Evolutionary conservation across 2,329 filamentous ascomycete species (phyloP).

Genomic region (Exophiala sp.): DNA sequence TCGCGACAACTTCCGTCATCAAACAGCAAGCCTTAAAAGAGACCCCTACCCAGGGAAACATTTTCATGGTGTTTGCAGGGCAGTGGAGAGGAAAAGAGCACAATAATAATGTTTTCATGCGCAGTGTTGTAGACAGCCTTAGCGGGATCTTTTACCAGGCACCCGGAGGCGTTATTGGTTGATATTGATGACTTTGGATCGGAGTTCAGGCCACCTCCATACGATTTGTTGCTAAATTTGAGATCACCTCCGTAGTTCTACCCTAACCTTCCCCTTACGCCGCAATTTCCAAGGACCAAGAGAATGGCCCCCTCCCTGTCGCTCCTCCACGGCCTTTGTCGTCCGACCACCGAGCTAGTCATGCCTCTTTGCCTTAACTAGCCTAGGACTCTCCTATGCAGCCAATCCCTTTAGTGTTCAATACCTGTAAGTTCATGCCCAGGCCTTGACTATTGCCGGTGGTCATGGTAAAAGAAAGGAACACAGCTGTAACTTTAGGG

Average conservation of each 20-base stretch:
- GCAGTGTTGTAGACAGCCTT: background rate
- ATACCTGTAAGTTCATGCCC: background rate
- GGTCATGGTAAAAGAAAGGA: background rate
- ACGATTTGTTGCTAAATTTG: constrained; percentile 22
- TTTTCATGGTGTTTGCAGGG: no score
- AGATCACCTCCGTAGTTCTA: constrained; percentile 21
- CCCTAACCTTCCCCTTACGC: constrained; percentile 8
- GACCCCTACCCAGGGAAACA: no score
- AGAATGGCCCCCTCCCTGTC: background rate
- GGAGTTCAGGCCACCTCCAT: constrained; percentile 1
- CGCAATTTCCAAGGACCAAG: constrained; percentile 18
- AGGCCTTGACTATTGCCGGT: background rate
- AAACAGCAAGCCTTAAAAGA: no score
- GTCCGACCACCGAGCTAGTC: constrained; percentile 18
- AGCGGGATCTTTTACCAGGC: background rate
- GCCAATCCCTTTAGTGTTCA: constrained; percentile 2
- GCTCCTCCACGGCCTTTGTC: constrained; percentile 22
- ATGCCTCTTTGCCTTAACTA: constrained; percentile 1
- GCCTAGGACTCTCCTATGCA: background rate
- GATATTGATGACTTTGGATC: background rate
- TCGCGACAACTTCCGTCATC: no score
- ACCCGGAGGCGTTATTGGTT: background rate
- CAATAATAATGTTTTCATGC: background rate
- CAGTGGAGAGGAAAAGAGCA: background rate
- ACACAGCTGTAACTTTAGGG: background rate